Evolutionary conservation across 139 green algal species (phyloP).

Genomic region (Picochlorum sp.): DNA sequence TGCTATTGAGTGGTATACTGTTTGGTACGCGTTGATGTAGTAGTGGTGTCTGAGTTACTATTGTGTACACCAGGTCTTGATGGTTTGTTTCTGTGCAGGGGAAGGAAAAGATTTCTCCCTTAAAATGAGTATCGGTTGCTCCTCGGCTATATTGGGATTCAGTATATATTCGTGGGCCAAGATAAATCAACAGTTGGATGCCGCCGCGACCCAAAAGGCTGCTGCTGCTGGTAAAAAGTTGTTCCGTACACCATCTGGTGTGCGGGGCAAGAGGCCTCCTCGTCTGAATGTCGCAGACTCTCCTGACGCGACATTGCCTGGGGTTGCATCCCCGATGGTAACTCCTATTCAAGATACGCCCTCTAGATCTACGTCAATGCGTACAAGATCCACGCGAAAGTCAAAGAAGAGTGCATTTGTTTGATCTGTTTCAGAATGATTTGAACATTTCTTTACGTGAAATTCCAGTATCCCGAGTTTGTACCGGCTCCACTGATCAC

Average conservation of each 20-base stretch:
- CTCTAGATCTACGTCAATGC: no score
- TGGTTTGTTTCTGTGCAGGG: slow-evolving; percentile 1
- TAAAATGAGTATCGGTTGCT: slow-evolving; percentile 6
- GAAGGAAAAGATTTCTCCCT: slow-evolving; percentile 3
- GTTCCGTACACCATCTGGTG: neutral
- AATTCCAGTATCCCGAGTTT: slow-evolving; percentile 29
- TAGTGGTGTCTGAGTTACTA: neutral
- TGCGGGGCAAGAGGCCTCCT: no score
- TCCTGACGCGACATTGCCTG: no score
- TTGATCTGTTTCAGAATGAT: no score
- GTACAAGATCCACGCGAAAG: no score
- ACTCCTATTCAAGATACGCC: no score
- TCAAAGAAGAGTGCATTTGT: no score
- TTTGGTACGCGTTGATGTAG: slow-evolving; percentile 4
- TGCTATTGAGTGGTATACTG: slow-evolving; percentile 4
- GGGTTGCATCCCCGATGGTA: no score
- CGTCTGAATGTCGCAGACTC: no score
- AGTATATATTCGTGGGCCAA: slow-evolving; percentile 7
- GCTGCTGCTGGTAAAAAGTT: neutral
- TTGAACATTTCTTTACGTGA: neutral
- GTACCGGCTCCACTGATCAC: slow-evolving; percentile 43
- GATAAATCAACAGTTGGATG: neutral
- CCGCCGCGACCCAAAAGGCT: neutral
- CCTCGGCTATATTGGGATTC: slow-evolving; percentile 4
- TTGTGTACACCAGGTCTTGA: neutral